Evolutionary conservation across 2,329 filamentous ascomycete species (phyloP).

Genomic region (Phialophora tarda): DNA sequence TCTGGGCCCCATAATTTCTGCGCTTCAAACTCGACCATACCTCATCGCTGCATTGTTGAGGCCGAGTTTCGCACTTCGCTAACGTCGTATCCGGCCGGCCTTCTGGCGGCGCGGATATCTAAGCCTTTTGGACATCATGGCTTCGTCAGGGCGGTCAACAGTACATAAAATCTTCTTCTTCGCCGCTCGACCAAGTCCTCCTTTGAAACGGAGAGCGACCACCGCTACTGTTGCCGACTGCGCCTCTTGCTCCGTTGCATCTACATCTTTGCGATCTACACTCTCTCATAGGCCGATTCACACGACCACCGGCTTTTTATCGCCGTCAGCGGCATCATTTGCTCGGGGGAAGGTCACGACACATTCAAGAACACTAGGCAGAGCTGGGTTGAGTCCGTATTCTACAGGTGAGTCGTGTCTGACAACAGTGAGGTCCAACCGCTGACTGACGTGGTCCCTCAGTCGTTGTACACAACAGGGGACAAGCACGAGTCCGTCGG

Average conservation of each 20-base stretch:
- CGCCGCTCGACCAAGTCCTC: conserved; percentile 12
- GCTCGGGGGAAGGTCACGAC: conserved; percentile 3
- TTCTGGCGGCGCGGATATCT: conserved; percentile 18
- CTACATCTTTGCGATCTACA: conserved; percentile 4
- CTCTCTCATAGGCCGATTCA: conserved; percentile 12
- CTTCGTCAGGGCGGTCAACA: conserved; percentile 27
- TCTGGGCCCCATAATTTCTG: conserved; percentile 15
- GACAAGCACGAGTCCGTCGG: conserved; percentile 34
- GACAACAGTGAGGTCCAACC: background rate
- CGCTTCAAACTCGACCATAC: conserved; percentile 1
- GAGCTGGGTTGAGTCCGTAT: conserved; percentile 10
- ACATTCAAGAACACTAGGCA: background rate
- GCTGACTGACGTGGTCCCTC: conserved; percentile 7
- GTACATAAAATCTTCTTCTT: conserved; percentile 29
- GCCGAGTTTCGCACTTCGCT: conserved; percentile 7
- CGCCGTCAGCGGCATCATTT: background rate
- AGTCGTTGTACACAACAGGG: conserved; percentile 40
- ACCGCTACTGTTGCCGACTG: background rate
- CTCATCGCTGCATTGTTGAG: conserved; percentile 11
- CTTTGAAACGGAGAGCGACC: conserved; percentile 10
- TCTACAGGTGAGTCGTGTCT: conserved; percentile 28
- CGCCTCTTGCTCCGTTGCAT: background rate
- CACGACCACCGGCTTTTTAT: background rate
- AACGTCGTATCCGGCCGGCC: conserved; percentile 7
- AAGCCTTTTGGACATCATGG: conserved; percentile 22